These are phyloP conservation scores for Lobosporangium transversale DNA, from an alignment of 192 early-diverging fungal species.

Conservation along the genomic window DNA sequence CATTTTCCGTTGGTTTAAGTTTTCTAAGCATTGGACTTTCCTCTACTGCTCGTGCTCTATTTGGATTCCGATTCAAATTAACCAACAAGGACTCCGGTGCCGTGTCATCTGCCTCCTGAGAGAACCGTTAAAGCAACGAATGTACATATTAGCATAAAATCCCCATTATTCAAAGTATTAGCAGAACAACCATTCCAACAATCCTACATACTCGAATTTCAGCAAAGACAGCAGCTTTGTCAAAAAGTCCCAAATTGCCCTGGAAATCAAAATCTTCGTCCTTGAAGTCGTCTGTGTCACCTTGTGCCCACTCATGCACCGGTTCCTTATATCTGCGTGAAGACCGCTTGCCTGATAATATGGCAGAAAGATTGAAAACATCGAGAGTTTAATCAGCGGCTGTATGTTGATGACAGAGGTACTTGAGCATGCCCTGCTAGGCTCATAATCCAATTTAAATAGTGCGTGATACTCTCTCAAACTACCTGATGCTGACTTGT, in stretches of 20 bases:
- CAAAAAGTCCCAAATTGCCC: constrained; percentile 69
- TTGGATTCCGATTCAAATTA: constrained; percentile 69
- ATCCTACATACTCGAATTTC: constrained; percentile 60
- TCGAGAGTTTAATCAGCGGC: neutral
- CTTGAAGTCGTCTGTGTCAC: constrained; percentile 66
- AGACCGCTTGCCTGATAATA: constrained; percentile 28
- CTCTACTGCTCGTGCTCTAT: constrained; percentile 43
- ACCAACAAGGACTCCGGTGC: constrained; percentile 81
- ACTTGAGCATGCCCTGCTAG: too few species aligned
- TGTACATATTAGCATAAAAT: too few species aligned
- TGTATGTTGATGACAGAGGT: too few species aligned
- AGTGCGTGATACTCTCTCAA: neutral
- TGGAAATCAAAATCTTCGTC: constrained; percentile 76
- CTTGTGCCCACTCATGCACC: constrained; percentile 66
- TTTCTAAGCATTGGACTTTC: constrained; percentile 54
- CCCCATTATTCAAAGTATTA: too few species aligned
- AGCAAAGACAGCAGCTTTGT: constrained; percentile 77
- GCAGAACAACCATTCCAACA: too few species aligned
- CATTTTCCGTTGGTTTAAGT: constrained; percentile 71
- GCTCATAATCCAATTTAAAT: too few species aligned
- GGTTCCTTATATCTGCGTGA: constrained; percentile 37
- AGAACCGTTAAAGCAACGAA: neutral
- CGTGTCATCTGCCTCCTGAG: constrained; percentile 70
- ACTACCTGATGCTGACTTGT: constrained; percentile 28
- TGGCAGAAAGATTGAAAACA: neutral